These are phyloP conservation scores for Flaveria floridana DNA, from an alignment of 140 eudicot genomes.

Conservation along the genomic window DNA sequence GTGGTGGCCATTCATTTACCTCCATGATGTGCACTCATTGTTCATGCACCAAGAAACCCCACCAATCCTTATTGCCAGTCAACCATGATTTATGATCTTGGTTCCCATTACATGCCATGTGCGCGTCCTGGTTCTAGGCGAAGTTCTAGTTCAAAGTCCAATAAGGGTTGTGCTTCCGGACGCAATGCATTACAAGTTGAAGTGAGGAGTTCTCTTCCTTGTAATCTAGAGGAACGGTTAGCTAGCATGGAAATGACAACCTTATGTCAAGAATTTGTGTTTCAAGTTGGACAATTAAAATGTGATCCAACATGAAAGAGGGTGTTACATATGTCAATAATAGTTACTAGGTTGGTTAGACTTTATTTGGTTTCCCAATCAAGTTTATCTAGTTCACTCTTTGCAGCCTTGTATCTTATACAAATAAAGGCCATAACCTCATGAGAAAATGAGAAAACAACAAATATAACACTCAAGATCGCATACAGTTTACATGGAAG, in stretches of 20 bases:
- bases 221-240: not conserved
- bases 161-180: not conserved
- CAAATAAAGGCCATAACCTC: not conserved
- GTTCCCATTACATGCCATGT: too few species aligned
- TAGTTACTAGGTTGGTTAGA: not conserved
- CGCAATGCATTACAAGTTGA: not conserved
- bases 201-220: not conserved
- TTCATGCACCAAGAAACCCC: slow-evolving; percentile 7
- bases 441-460: not conserved
- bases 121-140: not conserved
- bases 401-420: not conserved
- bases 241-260: not conserved
- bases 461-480: not conserved
- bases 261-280: not conserved
- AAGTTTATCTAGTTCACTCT: slow-evolving; percentile 5
- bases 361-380: slow-evolving; percentile 1
- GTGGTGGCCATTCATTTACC: slow-evolving; percentile 7
- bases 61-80: not conserved
- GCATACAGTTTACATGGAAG: not conserved
- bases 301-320: not conserved
- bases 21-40: not conserved
- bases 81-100: too few species aligned
- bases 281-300: not conserved
- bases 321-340: not conserved
- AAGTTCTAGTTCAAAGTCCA: not conserved